Evolutionary conservation across 495 filamentous ascomycete genomes (phyloP).

Genomic region (Podospora australis): DNA sequence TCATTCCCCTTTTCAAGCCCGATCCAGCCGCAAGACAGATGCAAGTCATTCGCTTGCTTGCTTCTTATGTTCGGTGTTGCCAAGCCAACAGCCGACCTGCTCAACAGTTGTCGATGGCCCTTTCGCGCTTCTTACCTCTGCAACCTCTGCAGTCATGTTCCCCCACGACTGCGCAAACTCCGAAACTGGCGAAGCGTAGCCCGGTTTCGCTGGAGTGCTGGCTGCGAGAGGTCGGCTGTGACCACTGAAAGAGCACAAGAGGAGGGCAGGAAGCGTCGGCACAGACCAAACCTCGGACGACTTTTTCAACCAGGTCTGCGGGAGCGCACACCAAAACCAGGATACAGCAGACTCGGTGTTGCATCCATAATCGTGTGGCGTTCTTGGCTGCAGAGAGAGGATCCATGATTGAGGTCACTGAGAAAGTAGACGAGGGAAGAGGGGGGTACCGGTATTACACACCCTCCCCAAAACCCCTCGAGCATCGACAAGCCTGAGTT

Average conservation of each 20-base stretch:
- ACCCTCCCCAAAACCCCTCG: no score
- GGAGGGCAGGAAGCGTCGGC: background rate
- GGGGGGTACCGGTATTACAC: no score
- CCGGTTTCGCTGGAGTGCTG: no score
- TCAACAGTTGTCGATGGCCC: background rate
- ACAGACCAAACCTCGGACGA: slow-evolving; percentile 7
- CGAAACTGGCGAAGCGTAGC: no score
- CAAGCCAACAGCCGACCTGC: background rate
- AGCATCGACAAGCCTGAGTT: background rate
- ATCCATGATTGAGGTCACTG: no score
- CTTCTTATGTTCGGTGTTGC: background rate
- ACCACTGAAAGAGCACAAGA: background rate
- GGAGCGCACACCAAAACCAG: background rate
- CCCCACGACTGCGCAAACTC: no score
- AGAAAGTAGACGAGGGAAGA: background rate
- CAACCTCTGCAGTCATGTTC: no score
- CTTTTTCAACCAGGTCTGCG: background rate
- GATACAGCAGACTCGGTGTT: slow-evolving; percentile 5
- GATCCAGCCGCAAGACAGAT: background rate
- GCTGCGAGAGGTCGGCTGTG: background rate
- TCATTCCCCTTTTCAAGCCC: background rate
- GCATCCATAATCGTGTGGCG: slow-evolving; percentile 6
- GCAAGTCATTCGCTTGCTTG: background rate
- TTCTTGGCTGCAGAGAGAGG: slow-evolving; percentile 7
- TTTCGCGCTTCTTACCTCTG: no score